Evolutionary conservation across 2,329 filamentous ascomycete species (phyloP), one percentile per base, ranked within the genome.

Genomic region (Dothiorella sarmentorum): DNA sequence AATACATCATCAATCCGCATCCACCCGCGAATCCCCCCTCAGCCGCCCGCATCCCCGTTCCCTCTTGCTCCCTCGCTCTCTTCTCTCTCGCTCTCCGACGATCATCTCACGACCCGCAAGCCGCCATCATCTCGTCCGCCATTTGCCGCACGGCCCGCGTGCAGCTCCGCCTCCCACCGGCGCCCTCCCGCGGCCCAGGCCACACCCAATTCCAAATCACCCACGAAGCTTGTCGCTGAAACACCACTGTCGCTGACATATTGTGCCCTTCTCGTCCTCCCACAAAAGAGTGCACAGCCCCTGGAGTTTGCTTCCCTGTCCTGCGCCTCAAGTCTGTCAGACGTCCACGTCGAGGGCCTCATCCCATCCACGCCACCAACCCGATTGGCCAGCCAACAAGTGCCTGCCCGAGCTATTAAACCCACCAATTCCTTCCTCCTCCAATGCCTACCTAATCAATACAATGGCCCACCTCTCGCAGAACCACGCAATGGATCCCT

Each of bases 281-380:
- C 31, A 15, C n/a, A 15, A n/a, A 13, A 20, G 45, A n/a, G 29
- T 10, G 33, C 49, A 7, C 27, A n/a, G 33, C 33, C 44, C 44
- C 44, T 33, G 17, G 20, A 11, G 44, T 31, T 31, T 17, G 24
- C 52, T 18, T 31, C 53, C 22, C 53, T 37, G 38, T 42, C 40
- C 53, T 56, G 53, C 53, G 55, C 55, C 55, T 47, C 55, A 57
- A 38, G 33, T 47, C 55, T 47, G 55, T 57, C 55, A 57, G 55
- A 57, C 55, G 31, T 56, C 52, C 24, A 40, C 22, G 37, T 42
- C 49, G 27, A 33, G 22, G n/a, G 20, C 49, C 35, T 33, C 31
- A 22, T 22, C 20, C 29, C 37, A 31, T 10, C 43, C 55, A 47
- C 43, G 55, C 55, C 37, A 57, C 31, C 31, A 24, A 37, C 42